Conservation (phyloP, 1,139 yeast genomes). For the Nematodospora anomalae region DNA sequence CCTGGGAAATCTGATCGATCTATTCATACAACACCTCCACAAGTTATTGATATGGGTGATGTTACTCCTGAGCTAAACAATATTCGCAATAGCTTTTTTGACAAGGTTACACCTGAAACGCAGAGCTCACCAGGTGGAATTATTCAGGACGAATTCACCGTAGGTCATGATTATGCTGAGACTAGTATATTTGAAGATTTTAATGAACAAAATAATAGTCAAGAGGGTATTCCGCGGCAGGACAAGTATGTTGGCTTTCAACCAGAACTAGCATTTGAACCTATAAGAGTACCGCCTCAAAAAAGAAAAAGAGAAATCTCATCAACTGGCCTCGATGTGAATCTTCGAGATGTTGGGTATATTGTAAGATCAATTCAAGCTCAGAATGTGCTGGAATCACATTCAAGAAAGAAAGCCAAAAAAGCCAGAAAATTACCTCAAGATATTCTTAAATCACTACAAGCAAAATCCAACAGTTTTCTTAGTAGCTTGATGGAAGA, state of each 20-base stretch:
- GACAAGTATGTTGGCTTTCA: neutral
- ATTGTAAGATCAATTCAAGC: constrained; percentile 8
- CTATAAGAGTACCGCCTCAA: constrained; percentile 1
- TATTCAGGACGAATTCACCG: constrained; percentile 14
- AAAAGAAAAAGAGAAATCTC: neutral
- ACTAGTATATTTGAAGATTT: constrained; percentile 5
- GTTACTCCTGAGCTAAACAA: neutral
- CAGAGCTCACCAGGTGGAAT: constrained; percentile 5
- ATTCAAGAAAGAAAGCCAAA: constrained; percentile 1
- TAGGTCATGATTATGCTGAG: constrained; percentile 9
- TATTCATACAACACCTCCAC: neutral
- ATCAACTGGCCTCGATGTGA: neutral
- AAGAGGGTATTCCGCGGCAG: neutral
- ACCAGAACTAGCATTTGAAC: neutral
- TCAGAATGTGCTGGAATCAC: constrained; percentile 2
- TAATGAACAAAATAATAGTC: constrained; percentile 2
- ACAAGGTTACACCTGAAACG: neutral
- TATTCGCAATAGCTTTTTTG: neutral
- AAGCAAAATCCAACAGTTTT: constrained; percentile 29
- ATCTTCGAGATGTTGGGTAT: constrained; percentile 6
- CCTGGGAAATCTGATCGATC: neutral
- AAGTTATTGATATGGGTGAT: neutral
- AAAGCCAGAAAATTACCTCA: constrained; percentile 4
- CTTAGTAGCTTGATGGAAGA: constrained; percentile 34
- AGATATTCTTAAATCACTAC: constrained; percentile 15